Evolutionary conservation across 441 rosid genomes (phyloP).

Genomic region (Adansonia gregorii): DNA sequence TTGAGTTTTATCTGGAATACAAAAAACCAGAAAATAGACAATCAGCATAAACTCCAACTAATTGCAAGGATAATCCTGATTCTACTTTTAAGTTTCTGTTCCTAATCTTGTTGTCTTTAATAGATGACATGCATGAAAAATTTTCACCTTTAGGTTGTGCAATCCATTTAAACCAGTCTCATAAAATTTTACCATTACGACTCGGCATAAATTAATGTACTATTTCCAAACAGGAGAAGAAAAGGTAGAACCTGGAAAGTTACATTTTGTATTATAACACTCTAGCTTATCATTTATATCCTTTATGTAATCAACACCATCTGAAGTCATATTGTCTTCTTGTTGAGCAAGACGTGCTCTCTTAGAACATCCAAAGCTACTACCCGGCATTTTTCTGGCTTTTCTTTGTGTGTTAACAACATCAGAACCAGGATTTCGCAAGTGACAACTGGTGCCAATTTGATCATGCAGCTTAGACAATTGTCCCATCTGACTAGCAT

Average conservation of each 20-base stretch:
- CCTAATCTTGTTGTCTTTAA: not conserved
- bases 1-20: constrained; percentile 56
- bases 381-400: constrained; percentile 56
- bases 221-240: constrained; percentile 11
- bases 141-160: not conserved
- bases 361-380: constrained; percentile 51
- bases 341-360: constrained; percentile 51
- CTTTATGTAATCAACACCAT: constrained; percentile 46
- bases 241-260: constrained; percentile 44
- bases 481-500: constrained; percentile 44
- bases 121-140: not conserved
- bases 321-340: constrained; percentile 45
- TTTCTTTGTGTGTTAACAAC: constrained; percentile 52
- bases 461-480: constrained; percentile 41
- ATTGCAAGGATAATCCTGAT: constrained; percentile 11
- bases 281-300: constrained; percentile 50
- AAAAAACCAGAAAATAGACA: constrained; percentile 30
- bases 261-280: constrained; percentile 42
- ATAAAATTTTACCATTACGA: not conserved
- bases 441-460: constrained; percentile 31
- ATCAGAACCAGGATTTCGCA: constrained; percentile 43
- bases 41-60: constrained; percentile 22
- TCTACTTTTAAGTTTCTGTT: not conserved
- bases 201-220: not conserved
- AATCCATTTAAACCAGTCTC: not conserved